phyloP scores from a whole-genome alignment of 305 asterid genomes.

The Fraxinus baroniana region DNA sequence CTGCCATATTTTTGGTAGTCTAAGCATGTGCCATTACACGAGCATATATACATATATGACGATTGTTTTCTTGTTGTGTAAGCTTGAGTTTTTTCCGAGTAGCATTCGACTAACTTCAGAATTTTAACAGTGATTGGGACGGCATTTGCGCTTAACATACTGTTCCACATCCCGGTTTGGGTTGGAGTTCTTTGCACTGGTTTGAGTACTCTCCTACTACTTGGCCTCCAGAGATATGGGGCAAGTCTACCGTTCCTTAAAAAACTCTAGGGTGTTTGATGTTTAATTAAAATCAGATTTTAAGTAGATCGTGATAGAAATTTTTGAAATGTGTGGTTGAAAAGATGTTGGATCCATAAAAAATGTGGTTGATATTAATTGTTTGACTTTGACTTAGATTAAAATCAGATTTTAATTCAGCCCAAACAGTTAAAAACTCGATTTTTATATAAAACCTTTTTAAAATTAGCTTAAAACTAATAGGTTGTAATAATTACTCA shows the following conservation, averaged over 20 bases:
- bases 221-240: conserved; percentile 83
- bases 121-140: conserved; percentile 77
- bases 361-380: too few species aligned
- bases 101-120: neutral
- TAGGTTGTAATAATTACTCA: too few species aligned
- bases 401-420: too few species aligned
- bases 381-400: too few species aligned
- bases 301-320: too few species aligned
- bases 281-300: too few species aligned
- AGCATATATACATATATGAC: neutral
- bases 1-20: neutral
- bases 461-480: neutral
- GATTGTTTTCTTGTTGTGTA: neutral
- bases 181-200: conserved; percentile 89
- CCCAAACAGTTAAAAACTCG: too few species aligned
- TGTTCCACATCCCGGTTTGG: conserved; percentile 83
- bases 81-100: neutral
- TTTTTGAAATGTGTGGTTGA: too few species aligned
- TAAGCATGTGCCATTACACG: neutral
- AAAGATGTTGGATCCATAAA: too few species aligned
- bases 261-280: neutral
- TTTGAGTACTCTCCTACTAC: conserved; percentile 71
- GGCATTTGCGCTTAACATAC: conserved; percentile 82
- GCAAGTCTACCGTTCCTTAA: conserved; percentile 33
- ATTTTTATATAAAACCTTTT: neutral